Base-by-base conservation (phyloP, 805 yeast species). In the Kuraishia capsulata region DNA sequence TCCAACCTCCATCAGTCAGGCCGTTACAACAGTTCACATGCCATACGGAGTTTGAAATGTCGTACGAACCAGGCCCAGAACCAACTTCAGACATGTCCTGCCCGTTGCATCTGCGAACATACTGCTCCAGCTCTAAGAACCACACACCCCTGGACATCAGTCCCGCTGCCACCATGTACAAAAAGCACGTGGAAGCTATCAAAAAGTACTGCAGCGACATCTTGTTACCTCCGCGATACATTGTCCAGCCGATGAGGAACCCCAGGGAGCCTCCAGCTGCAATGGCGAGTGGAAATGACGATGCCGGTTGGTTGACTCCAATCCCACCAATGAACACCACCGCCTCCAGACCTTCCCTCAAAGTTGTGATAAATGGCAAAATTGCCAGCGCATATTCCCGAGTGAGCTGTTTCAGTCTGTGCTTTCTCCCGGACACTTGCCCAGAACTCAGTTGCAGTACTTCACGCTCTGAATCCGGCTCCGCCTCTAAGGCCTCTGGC, bases 1-100 rank as follows among this genome's bases (percentile, higher is more conserved):
- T 86, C 95, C 95, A 88, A 24, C 80, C 76, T 3, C 95, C 95
- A 52, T 88, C 96, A n/a, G 73, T 82, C 47, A 84, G 81, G 19
- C 95, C 94, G 56, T 87, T 87, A 62, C 97, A 88, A 57, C 96
- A 87, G 59, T 88, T 86, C 20, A 88, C 95, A 56, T 88, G 97
- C 97, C 97, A 88, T 2, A 88, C 78, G 5, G 92, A 78, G 35
- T 69, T 73, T 17, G 72, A 47, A 18, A 88, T 79, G 51, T 88
- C 95, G 52, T 88, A 88, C 0, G 94, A 82, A 0, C 97, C 97
- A 0, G 96, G 96, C 0, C 97, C 97, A 30, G 81, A 80, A 2
- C 97, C 97, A 1, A 80, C 74, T 59, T 88, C 97, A 31, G 85
- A 72, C 54, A 86, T 82, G 50, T 88, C 97, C 51, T 77, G 76